A percentile compares a stretch with the other conserved stretches of the same genome.
Conservation (phyloP, 1,284 basidiomycete genomes). For the Tilletia indica region DNA sequence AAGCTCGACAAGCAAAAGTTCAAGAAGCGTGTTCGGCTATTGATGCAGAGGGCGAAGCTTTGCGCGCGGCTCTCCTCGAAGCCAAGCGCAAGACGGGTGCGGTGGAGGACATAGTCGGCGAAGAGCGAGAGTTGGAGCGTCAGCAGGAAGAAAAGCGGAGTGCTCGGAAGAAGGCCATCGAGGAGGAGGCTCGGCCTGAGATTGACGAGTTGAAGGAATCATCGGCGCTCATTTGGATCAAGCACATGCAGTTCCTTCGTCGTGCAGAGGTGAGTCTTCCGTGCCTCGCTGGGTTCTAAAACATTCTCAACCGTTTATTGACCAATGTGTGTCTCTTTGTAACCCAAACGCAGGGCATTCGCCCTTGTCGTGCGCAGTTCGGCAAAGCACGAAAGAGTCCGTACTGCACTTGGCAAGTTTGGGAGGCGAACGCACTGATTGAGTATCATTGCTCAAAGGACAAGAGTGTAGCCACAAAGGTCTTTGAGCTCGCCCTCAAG, state of each 20-base stretch:
- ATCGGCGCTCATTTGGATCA: conserved; percentile 65
- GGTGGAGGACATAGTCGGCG: neutral
- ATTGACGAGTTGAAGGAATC: conserved; percentile 60
- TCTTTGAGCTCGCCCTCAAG: conserved; percentile 92
- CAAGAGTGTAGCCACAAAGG: conserved; percentile 76
- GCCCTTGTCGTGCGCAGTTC: conserved; percentile 76
- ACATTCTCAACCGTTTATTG: too few relatives aligned
- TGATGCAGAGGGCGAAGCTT: conserved; percentile 47
- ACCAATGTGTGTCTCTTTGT: too few relatives aligned
- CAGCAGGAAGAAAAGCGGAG: conserved; percentile 59
- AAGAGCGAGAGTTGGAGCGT: conserved; percentile 40
- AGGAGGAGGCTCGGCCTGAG: conserved; percentile 55
- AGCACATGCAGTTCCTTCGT: conserved; percentile 88
- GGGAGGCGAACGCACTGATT: conserved; percentile 83
- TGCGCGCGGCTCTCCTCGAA: conserved; percentile 29
- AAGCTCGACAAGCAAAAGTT: conserved; percentile 65
- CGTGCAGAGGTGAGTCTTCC: conserved; percentile 66
- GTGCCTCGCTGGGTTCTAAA: neutral
- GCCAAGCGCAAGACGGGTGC: conserved; percentile 31
- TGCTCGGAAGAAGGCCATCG: conserved; percentile 51
- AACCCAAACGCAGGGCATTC: conserved; percentile 62
- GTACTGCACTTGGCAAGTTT: conserved; percentile 86
- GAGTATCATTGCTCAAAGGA: conserved; percentile 94
- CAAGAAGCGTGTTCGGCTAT: conserved; percentile 59
- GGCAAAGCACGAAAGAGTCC: conserved; percentile 79